Base-by-base conservation (phyloP, 1,139 yeast species). In the Yamadazyma dendronema region DNA sequence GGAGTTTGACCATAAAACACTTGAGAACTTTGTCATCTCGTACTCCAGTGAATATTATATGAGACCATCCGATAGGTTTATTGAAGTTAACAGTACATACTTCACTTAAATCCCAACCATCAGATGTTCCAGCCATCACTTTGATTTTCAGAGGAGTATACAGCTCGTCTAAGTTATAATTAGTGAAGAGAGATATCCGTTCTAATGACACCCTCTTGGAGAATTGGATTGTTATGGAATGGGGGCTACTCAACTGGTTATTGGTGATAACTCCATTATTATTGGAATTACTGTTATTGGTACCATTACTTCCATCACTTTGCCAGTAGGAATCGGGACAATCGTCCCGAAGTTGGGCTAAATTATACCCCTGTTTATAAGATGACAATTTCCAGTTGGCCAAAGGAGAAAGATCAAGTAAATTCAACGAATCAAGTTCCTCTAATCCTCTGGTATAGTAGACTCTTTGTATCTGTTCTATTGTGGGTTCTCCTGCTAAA, bases 351-450 rank as follows among this genome's bases (percentile, higher is more conserved):
- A 92, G 67, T 48, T 83, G 84, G 16, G 65, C 64, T 10, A 88
- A 70, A 0, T 94, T 95, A 49, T 70, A 80, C 0, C 92, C 95
- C 15, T 74, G 75, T 50, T 90, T 92, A 50, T 43, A 65, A 0
- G 96, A 83, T 1, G 96, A 85, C 0, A 88, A 79, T 31, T 81
- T 76, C 97, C 98, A 92, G 27, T 82, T 74, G 0, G 95, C 97
- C 22, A 85, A 62, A 8, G 83, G 80, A 1, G 96, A 88, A 13
- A 92, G 73, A 55, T 92, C 97, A 3, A 74, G 63, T 12, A 79
- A 54, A 9, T 86, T 89, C 23, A 69, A 52, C 4, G 62, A 59
- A 42, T 84, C 90, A 43, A 83, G 57, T 38, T 76, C 79, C 39
- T 72, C 72, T 2, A 81, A 56, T 0, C 83, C 86, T 39, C 62